Percentiles rank a stretch among this genome's conserved stretches.
phyloP scores from a whole-genome alignment of 306 rosid species.

The Fragaria ananassa region DNA sequence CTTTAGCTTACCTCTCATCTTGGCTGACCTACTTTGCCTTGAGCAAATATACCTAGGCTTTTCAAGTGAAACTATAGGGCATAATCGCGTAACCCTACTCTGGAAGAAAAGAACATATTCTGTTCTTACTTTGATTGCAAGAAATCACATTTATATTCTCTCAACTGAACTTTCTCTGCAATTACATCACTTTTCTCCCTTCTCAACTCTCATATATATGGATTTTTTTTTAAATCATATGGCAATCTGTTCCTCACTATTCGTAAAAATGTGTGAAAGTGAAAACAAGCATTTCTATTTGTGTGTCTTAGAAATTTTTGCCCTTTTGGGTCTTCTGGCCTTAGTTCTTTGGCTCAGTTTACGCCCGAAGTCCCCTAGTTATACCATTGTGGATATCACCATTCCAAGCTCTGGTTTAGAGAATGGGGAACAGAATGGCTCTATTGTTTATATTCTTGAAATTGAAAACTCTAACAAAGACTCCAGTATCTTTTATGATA shows the following conservation, averaged over 20 bases:
- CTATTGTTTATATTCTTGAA: conserved; percentile 32
- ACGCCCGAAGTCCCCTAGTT: conserved; percentile 37
- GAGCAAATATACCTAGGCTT: not conserved
- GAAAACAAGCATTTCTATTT: conserved; percentile 25
- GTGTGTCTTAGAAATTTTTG: conserved; percentile 26
- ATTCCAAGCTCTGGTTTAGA: conserved; percentile 20
- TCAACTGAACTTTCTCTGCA: not conserved
- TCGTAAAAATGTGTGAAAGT: conserved; percentile 16
- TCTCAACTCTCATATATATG: not conserved
- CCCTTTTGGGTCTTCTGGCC: conserved; percentile 33
- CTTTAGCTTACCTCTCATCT: not conserved
- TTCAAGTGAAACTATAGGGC: not conserved
- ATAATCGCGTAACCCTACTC: not conserved
- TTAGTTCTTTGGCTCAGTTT: conserved; percentile 37
- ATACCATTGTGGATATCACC: conserved; percentile 33
- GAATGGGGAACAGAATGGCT: conserved; percentile 18
- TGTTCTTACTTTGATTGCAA: not conserved
- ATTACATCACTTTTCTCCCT: not conserved
- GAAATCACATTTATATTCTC: not conserved
- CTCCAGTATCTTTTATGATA: conserved; percentile 34
- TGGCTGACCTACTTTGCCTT: not conserved
- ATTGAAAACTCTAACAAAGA: conserved; percentile 46
- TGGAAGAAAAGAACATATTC: conserved; percentile 16
- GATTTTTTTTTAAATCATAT: not conserved
- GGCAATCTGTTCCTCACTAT: not conserved